Base-by-base conservation (phyloP, 2,329 filamentous ascomycete genomes). In the Epichloe hybrida region DNA sequence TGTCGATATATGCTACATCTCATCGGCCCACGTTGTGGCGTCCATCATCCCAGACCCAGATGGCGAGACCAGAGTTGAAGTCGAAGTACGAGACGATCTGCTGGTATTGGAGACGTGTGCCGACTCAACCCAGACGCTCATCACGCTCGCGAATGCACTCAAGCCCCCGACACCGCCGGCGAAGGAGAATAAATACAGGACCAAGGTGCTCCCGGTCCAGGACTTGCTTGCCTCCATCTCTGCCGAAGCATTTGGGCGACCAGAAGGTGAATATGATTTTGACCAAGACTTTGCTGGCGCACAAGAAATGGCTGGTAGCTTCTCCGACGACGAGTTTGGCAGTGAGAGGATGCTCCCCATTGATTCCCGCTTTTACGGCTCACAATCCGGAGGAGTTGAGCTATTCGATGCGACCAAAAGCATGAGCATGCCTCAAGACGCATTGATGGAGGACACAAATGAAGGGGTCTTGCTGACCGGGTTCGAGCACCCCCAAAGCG, bases 61-160 rank as follows among this genome's bases (percentile, higher is more conserved):
- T 37, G 78, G 75, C 0, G 74, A 81, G 6, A 23, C 49, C 34
- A 84, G 83, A 40, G 67, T 96, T 13, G 84, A 93, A 57, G 75
- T 96, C 1, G 87, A 95, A 55, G 71, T 97, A 45, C 81, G 81
- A 54, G 90, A 95, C 60, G 85, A 95, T 56, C 74, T 98, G 1
- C 74, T 98, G 49, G 83, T 98, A 36, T 70, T 98, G 6, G 93
- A 98, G 66, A 94, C 90, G 1, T 98, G 94, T 61, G 93, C 93
- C 34, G 93, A 98, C 66, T 98, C 93, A 2, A 97, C 89, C 0
- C 89, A 96, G 64, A 98, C 93, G 0, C 74, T 98, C 13, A 84
- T 95, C 49, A 76, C 79, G 2, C 76, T 95, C 41, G 69, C 90
- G 15, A 88, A 86, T 59, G 89, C 85, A 0, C 73, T 98, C 4